Evolutionary conservation across 768 basidiomycete genomes (phyloP).

Genomic region (Xerocomellus intermedius): DNA sequence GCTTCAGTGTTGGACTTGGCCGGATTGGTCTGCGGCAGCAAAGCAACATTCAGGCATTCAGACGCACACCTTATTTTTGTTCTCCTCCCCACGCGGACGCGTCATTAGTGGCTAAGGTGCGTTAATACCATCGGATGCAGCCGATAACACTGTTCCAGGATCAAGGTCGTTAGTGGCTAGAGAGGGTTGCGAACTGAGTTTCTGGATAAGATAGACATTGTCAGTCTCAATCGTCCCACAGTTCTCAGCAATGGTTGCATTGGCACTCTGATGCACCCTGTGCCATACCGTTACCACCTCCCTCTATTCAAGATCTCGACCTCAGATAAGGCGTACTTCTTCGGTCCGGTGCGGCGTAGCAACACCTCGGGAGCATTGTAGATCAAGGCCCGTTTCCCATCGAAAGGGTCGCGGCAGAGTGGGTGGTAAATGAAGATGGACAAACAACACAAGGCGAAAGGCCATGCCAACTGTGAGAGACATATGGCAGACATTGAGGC

Average conservation of each 20-base stretch:
- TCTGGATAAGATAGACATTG: background rate
- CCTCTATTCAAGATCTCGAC: background rate
- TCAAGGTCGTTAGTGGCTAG: background rate
- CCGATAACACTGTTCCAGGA: slow-evolving; percentile 4
- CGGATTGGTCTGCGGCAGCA: slow-evolving; percentile 3
- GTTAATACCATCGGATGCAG: background rate
- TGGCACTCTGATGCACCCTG: slow-evolving; percentile 3
- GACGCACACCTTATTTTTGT: background rate
- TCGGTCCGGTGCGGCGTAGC: slow-evolving; percentile 10
- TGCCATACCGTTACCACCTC: slow-evolving; percentile 9
- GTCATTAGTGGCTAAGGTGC: background rate
- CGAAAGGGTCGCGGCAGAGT: slow-evolving; percentile 18
- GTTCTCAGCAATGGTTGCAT: slow-evolving; percentile 13
- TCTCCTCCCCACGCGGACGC: background rate
- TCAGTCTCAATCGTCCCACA: slow-evolving; percentile 3
- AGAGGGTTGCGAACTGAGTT: background rate
- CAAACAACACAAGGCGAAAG: background rate
- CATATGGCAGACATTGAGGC: background rate
- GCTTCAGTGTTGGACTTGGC: background rate
- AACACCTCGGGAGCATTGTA: background rate
- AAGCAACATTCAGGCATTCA: background rate
- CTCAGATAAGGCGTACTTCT: background rate
- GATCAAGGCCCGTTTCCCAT: slow-evolving; percentile 17
- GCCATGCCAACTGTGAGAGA: background rate
- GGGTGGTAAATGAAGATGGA: background rate